These are phyloP conservation scores for Barnettozyma sp. DNA, from an alignment of 805 yeast species.

Conservation along the genomic window DNA sequence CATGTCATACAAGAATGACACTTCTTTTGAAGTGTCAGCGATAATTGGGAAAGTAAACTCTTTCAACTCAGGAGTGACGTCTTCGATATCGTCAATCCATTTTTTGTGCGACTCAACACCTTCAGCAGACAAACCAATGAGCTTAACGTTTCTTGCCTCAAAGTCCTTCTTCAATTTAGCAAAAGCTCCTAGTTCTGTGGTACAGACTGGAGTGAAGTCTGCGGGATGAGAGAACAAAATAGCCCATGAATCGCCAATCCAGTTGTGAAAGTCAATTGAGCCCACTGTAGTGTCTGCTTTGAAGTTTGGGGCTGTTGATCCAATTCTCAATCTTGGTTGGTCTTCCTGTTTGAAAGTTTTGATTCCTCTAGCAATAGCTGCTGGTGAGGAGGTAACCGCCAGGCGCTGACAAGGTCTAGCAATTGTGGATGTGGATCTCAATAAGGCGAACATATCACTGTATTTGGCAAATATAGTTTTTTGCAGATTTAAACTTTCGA, in stretches of 20 bases:
- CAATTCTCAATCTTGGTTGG: slow-evolving; percentile 67
- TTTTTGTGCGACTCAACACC: slow-evolving; percentile 69
- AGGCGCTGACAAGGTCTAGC: slow-evolving; percentile 13
- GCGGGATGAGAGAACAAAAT: slow-evolving; percentile 92
- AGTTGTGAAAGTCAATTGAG: slow-evolving; percentile 79
- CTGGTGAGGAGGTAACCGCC: slow-evolving; percentile 6
- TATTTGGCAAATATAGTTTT: too few relatives aligned
- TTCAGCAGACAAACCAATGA: slow-evolving; percentile 88
- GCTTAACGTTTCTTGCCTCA: slow-evolving; percentile 74
- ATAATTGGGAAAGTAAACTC: slow-evolving; percentile 83
- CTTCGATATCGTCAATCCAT: slow-evolving; percentile 92
- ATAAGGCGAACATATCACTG: slow-evolving; percentile 25
- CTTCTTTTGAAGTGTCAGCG: slow-evolving; percentile 80
- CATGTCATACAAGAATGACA: slow-evolving; percentile 81
- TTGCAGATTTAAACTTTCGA: too few relatives aligned
- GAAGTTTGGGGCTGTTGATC: slow-evolving; percentile 84
- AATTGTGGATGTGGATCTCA: slow-evolving; percentile 23
- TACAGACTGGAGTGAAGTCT: slow-evolving; percentile 95
- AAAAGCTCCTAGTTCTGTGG: slow-evolving; percentile 93
- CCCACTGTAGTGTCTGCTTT: slow-evolving; percentile 78
- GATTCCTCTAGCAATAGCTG: slow-evolving; percentile 27
- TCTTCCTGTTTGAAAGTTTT: slow-evolving; percentile 46
- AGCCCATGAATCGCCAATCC: slow-evolving; percentile 80
- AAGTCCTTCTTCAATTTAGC: slow-evolving; percentile 86
- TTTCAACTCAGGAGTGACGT: slow-evolving; percentile 59